A percentile compares a stretch with the other conserved stretches of the same genome.
Evolutionary conservation across 805 yeast species (phyloP).

Genomic region (Limtongia smithiae): DNA sequence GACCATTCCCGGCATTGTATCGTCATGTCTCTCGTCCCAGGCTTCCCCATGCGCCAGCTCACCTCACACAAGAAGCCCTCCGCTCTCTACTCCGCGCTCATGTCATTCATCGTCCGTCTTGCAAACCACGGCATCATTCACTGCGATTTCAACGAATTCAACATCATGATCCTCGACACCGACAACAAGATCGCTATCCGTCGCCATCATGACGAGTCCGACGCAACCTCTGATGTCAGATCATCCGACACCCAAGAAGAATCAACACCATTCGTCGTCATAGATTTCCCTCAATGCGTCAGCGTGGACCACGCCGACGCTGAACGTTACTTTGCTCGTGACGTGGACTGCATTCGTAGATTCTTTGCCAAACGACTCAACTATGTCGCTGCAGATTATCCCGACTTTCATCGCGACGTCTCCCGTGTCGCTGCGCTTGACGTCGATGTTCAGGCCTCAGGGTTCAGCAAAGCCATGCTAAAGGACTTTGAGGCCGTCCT

Average conservation of each 20-base stretch:
- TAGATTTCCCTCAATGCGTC: conserved; percentile 98
- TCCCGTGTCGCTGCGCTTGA: conserved; percentile 67
- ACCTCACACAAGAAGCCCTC: conserved; percentile 66
- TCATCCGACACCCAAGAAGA: conserved; percentile 52
- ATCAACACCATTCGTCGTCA: conserved; percentile 89
- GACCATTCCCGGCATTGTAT: conserved; percentile 90
- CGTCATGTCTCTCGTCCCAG: conserved; percentile 75
- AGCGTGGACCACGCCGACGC: conserved; percentile 91
- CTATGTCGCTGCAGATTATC: conserved; percentile 78
- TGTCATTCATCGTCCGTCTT: conserved; percentile 78
- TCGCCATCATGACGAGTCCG: too few relatives aligned
- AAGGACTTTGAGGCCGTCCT: conserved; percentile 77
- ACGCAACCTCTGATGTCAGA: too few relatives aligned
- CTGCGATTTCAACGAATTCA: conserved; percentile 97
- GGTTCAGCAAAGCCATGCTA: conserved; percentile 59
- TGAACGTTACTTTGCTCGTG: conserved; percentile 81
- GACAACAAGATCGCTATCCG: conserved; percentile 7
- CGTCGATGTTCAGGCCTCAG: conserved; percentile 87
- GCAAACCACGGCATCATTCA: conserved; percentile 90
- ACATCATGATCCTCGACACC: conserved; percentile 73
- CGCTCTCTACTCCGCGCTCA: conserved; percentile 74
- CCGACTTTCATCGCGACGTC: conserved; percentile 75
- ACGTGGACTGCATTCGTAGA: conserved; percentile 81
- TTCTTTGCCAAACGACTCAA: conserved; percentile 77
- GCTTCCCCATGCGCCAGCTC: conserved; percentile 48